Evolutionary conservation across 208 protist species (phyloP).

Genomic region (Porcisia hertigi): DNA sequence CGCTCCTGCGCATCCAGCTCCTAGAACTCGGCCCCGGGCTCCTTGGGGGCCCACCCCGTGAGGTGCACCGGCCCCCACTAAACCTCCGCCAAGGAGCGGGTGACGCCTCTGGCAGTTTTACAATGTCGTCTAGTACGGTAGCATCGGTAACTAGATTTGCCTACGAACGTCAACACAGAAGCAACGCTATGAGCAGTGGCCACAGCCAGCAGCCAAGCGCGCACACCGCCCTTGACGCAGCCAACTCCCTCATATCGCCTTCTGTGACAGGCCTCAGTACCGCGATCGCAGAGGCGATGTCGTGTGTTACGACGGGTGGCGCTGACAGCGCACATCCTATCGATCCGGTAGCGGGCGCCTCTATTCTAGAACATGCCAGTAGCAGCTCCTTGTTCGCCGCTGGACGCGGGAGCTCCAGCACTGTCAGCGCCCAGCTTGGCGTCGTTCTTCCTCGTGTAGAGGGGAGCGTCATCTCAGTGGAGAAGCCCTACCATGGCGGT

Average conservation of each 20-base stretch:
- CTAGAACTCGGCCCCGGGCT: conserved; percentile 29
- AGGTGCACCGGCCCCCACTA: conserved; percentile 11
- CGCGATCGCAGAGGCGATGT: conserved; percentile 12
- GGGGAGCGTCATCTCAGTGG: conserved; percentile 60
- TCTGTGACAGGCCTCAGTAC: conserved; percentile 19
- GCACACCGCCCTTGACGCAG: conserved; percentile 8
- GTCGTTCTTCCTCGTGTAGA: conserved; percentile 69
- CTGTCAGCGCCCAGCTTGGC: conserved; percentile 35
- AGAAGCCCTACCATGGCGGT: conserved; percentile 25
- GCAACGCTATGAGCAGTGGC: not conserved
- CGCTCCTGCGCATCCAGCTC: conserved; percentile 24
- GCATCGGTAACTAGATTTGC: not conserved
- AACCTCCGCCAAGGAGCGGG: not conserved
- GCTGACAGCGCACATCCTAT: not conserved
- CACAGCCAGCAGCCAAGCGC: not conserved
- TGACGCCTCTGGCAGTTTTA: not conserved
- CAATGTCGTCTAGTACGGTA: not conserved
- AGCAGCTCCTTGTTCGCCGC: not conserved
- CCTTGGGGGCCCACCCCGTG: conserved; percentile 12
- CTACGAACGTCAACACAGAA: not conserved
- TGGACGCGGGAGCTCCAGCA: not conserved
- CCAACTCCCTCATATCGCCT: conserved; percentile 7
- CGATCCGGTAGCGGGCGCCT: not conserved
- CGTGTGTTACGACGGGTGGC: conserved; percentile 14
- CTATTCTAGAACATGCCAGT: not conserved